A percentile compares a stretch with the other conserved stretches of the same genome.
phyloP scores from a whole-genome alignment of 1,139 yeast species.

The Lodderomyces jiufengensis region DNA sequence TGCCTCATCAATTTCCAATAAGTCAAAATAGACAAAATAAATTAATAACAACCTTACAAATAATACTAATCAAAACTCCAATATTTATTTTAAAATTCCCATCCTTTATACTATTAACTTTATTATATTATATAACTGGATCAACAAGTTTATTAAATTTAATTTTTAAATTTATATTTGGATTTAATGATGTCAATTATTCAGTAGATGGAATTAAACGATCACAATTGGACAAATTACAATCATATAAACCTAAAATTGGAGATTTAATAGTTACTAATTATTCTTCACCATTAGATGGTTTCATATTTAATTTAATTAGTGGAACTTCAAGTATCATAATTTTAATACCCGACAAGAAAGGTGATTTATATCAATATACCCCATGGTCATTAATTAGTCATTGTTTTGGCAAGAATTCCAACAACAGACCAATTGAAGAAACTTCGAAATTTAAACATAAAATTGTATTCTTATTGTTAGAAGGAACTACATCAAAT shows the following conservation, averaged over 20 bases:
- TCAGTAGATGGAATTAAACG: constrained; percentile 52
- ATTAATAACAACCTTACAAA: constrained; percentile 5
- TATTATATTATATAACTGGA: constrained; percentile 16
- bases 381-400: constrained; percentile 33
- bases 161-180: constrained; percentile 20
- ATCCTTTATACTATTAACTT: constrained; percentile 20
- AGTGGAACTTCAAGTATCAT: constrained; percentile 21
- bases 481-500: constrained; percentile 71
- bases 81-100: constrained; percentile 27
- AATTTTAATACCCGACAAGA: constrained; percentile 43
- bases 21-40: constrained; percentile 7
- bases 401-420: constrained; percentile 24
- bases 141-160: constrained; percentile 16
- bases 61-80: constrained; percentile 12
- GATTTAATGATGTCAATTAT: constrained; percentile 32
- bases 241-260: constrained; percentile 34
- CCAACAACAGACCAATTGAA: constrained; percentile 13
- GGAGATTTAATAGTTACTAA: constrained; percentile 50
- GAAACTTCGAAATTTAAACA: constrained; percentile 21
- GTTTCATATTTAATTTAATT: constrained; percentile 23
- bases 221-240: constrained; percentile 32
- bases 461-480: constrained; percentile 46
- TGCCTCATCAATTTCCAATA: constrained; percentile 40
- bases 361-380: constrained; percentile 35
- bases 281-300: constrained; percentile 55